Evolutionary conservation across 1,284 basidiomycete species (phyloP), one percentile per base, ranked within the genome.

Genomic region (Ustilago vetiveriae): DNA sequence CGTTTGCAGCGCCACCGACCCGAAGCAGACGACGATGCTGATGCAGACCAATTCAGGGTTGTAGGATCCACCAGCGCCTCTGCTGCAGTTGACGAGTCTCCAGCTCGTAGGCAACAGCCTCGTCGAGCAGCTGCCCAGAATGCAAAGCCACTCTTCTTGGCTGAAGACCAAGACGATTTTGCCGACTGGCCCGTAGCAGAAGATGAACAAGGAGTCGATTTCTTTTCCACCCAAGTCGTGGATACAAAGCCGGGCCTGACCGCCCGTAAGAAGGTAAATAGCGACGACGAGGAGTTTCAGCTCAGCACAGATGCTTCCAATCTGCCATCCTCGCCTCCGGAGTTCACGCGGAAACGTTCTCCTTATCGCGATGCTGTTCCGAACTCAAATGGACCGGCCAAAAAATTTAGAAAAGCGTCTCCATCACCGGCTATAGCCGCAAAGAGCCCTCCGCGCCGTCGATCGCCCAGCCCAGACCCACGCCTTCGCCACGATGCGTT

Each of bases 401-500:
- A 66, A 30, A 33, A 46, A 23, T 6, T 45, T 4, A 66, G 47
- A 21, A 26, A 24, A 6, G 33, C 56, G 0, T 51, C 51, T 9
- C 39, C 56, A n/a, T 55, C 57, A 0, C 64, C 57, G 17, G 19
- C 30, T n/a, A 14, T 35, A 1, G 29, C 29, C 13, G 32, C 16
- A 16, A 52, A 51, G 17, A 43, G 27, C 27, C 23, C 37, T 7
- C 42, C 55, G 9, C 26, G n/a, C 8, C 27, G 26, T 9, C 55
- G 55, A n/a, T 66, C 56, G n/a, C 63, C 55, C 11, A 56, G 40
- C 6, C 57, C 62, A 26, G 68, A 62, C 27, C 68, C 59, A 13
- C 58, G 59, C 16, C 57, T 58, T 4, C 64, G 64, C n/a, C 66
- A 65, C 44, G 66, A 73, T 33, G 38, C 54, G 7, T 69, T 73